Percentiles rank a stretch among this genome's conserved stretches.
These are phyloP conservation scores for Verbena officinalis DNA, from an alignment of 257 asterid species.

Conservation along the genomic window DNA sequence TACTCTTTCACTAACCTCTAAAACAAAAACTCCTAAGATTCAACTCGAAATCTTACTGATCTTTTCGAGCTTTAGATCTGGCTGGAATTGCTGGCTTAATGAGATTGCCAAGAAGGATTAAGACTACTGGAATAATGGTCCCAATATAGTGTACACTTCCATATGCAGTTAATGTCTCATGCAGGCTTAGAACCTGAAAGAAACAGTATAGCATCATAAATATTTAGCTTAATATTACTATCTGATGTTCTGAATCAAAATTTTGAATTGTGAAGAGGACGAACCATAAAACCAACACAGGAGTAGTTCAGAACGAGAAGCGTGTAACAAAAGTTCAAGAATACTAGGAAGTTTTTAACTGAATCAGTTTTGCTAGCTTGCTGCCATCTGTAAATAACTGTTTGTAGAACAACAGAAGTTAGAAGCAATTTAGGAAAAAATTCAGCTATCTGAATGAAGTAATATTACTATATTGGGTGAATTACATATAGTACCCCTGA, in stretches of 20 bases:
- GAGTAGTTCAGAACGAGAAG: conserved; percentile 82
- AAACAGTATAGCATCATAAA: neutral
- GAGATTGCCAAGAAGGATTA: conserved; percentile 71
- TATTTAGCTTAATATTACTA: neutral
- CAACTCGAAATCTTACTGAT: conserved; percentile 45
- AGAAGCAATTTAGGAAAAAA: conserved; percentile 7
- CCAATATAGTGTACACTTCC: conserved; percentile 88
- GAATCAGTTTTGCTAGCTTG: conserved; percentile 57
- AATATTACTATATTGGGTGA: neutral
- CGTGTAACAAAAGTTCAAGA: conserved; percentile 74
- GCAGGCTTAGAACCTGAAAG: conserved; percentile 76
- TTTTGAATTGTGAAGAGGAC: conserved; percentile 21
- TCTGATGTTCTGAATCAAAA: neutral
- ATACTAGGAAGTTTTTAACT: conserved; percentile 49
- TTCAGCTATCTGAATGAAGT: neutral
- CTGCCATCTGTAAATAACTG: conserved; percentile 83
- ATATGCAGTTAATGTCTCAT: conserved; percentile 72
- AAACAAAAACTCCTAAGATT: conserved; percentile 20
- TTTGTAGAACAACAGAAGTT: conserved; percentile 30
- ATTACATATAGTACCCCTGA: no score
- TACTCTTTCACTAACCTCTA: conserved; percentile 4
- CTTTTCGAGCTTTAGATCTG: conserved; percentile 67
- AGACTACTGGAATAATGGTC: conserved; percentile 61
- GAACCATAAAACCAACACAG: conserved; percentile 87
- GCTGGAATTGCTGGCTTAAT: conserved; percentile 68